These are phyloP conservation scores for Galerina marginata DNA, from an alignment of 768 basidiomycete genomes.

Conservation along the genomic window DNA sequence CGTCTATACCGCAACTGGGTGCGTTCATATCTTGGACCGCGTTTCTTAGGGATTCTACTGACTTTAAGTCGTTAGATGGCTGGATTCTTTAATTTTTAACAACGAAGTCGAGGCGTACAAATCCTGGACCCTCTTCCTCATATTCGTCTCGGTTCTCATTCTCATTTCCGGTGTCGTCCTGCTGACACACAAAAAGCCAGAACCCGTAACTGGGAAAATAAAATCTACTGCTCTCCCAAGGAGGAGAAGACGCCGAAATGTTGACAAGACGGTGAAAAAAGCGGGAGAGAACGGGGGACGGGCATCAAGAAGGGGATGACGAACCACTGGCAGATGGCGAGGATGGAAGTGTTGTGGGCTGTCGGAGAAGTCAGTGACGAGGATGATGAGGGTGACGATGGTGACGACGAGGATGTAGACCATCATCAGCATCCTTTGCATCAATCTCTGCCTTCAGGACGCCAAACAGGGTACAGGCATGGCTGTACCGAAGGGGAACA, in stretches of 20 bases:
- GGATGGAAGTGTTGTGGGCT: slow-evolving; percentile 65
- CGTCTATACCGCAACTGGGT: slow-evolving; percentile 86
- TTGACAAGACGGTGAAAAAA: slow-evolving; percentile 23
- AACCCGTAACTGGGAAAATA: slow-evolving; percentile 44
- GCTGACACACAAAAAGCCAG: slow-evolving; percentile 90
- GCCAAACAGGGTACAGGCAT: slow-evolving; percentile 4
- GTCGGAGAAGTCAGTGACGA: slow-evolving; percentile 79
- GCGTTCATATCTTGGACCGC: slow-evolving; percentile 25
- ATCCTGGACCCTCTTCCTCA: slow-evolving; percentile 87
- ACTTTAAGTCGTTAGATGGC: slow-evolving; percentile 39
- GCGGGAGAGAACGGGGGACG: slow-evolving; percentile 13
- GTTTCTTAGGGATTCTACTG: not conserved
- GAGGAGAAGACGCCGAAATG: slow-evolving; percentile 19
- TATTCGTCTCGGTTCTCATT: slow-evolving; percentile 84
- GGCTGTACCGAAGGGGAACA: not conserved
- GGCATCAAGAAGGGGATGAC: slow-evolving; percentile 37
- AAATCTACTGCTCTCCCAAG: slow-evolving; percentile 39
- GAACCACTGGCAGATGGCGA: slow-evolving; percentile 47
- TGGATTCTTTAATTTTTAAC: slow-evolving; percentile 75
- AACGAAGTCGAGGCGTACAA: slow-evolving; percentile 85
- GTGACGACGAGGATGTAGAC: slow-evolving; percentile 49
- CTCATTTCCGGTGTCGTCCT: slow-evolving; percentile 93
- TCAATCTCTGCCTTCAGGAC: slow-evolving; percentile 18
- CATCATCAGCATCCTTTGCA: slow-evolving; percentile 48
- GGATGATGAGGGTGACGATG: slow-evolving; percentile 48